Conservation (phyloP, 2,329 filamentous ascomycete genomes). For the Fusarium sp. region DNA sequence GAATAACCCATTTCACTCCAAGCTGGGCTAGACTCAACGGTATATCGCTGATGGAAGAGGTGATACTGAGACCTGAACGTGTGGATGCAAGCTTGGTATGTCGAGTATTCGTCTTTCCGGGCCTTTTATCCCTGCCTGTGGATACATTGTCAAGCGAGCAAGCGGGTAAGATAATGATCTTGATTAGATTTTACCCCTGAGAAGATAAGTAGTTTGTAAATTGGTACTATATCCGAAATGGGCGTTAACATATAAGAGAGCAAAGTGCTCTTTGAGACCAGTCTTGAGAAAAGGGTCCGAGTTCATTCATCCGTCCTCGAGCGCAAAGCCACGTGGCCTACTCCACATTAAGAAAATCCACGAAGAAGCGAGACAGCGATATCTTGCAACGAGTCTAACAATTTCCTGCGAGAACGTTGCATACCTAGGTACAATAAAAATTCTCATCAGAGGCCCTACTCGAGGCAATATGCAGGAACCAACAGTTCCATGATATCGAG, state of each 20-base stretch:
- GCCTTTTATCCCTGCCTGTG: not conserved
- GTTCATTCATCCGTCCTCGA: not conserved
- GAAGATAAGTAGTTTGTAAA: not conserved
- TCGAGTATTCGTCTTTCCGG: not conserved
- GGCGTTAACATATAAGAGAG: too few species aligned
- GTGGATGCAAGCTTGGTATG: accelerated
- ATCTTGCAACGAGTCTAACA: not conserved
- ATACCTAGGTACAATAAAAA: not conserved
- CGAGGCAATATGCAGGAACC: not conserved
- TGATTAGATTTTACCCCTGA: not conserved
- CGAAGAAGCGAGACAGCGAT: not conserved
- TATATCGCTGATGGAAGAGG: too few species aligned
- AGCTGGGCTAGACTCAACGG: accelerated
- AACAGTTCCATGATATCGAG: not conserved
- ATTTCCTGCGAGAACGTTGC: not conserved
- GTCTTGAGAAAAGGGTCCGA: not conserved
- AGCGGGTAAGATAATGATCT: not conserved
- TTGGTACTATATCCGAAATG: not conserved
- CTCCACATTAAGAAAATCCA: not conserved
- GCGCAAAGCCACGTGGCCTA: too few species aligned
- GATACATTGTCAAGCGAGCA: not conserved
- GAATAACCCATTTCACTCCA: accelerated
- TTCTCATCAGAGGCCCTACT: not conserved
- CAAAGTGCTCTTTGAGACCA: too few species aligned
- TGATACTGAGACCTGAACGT: too few species aligned